Evolutionary conservation across 2,329 filamentous ascomycete species (phyloP).

Genomic region (Cercospora citrullina): DNA sequence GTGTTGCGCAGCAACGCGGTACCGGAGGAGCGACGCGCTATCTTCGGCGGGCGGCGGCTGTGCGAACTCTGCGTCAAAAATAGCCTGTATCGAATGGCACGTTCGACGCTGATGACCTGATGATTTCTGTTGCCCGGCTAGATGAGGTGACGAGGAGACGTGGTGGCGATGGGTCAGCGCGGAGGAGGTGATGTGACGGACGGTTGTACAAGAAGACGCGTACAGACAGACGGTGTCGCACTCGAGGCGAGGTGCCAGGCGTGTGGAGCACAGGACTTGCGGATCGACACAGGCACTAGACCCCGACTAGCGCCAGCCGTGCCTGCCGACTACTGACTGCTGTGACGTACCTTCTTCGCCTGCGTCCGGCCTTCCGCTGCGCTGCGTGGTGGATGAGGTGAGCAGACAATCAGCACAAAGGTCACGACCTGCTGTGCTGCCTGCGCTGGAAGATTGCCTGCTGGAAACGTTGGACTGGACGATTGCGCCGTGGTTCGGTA

Average conservation of each 20-base stretch:
- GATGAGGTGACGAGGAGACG: background rate
- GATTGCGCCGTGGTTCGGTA: background rate
- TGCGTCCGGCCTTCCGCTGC: constrained; percentile 11
- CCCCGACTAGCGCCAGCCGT: background rate
- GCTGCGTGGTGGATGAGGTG: background rate
- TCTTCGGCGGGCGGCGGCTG: constrained; percentile 1
- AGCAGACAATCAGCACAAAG: background rate
- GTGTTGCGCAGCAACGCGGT: background rate
- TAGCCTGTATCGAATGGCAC: background rate
- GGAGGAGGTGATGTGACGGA: background rate
- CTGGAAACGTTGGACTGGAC: background rate
- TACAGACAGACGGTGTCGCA: background rate
- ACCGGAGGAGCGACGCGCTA: background rate
- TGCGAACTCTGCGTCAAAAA: constrained; percentile 3
- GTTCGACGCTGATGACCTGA: background rate
- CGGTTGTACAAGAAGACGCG: background rate
- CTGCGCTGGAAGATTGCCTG: background rate
- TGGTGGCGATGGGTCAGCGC: background rate
- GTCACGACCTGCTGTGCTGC: background rate
- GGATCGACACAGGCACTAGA: background rate
- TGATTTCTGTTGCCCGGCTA: background rate
- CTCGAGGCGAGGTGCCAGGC: background rate
- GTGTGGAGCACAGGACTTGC: background rate
- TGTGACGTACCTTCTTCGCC: constrained; percentile 1
- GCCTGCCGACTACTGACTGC: background rate